phyloP scores from a whole-genome alignment of 305 asterid species.

The Petunia hybrid region DNA sequence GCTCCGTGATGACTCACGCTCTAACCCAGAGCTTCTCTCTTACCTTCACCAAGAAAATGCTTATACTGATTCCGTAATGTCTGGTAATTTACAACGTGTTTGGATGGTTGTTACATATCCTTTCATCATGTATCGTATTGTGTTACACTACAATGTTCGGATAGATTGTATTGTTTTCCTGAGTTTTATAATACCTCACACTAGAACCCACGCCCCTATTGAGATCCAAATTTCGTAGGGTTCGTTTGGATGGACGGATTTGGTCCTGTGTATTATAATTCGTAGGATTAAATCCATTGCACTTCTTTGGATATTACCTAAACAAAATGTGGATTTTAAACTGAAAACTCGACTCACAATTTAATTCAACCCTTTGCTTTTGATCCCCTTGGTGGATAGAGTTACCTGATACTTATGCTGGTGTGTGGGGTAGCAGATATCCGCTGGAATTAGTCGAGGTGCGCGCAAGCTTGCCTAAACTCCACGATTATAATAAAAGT shows the following conservation, averaged over 20 bases:
- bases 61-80: constrained; percentile 69
- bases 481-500: too few relatives aligned
- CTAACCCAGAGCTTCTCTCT: constrained; percentile 65
- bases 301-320: constrained; percentile 2
- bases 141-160: too few relatives aligned
- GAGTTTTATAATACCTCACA: neutral
- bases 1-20: constrained; percentile 95
- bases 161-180: neutral
- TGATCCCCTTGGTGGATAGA: too few relatives aligned
- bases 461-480: too few relatives aligned
- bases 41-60: constrained; percentile 80
- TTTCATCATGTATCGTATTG: too few relatives aligned
- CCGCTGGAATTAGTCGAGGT: too few relatives aligned
- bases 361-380: too few relatives aligned
- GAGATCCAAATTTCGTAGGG: neutral
- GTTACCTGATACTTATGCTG: too few relatives aligned
- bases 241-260: neutral
- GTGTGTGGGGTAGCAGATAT: too few relatives aligned
- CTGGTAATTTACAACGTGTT: constrained; percentile 50
- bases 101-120: too few relatives aligned
- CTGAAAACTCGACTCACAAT: too few relatives aligned
- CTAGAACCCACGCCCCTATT: neutral
- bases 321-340: neutral
- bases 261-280: constrained; percentile 1
- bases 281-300: neutral